Evolutionary conservation across 177 flowering plant genomes (phyloP).

Genomic region (Vitis hybrid): DNA sequence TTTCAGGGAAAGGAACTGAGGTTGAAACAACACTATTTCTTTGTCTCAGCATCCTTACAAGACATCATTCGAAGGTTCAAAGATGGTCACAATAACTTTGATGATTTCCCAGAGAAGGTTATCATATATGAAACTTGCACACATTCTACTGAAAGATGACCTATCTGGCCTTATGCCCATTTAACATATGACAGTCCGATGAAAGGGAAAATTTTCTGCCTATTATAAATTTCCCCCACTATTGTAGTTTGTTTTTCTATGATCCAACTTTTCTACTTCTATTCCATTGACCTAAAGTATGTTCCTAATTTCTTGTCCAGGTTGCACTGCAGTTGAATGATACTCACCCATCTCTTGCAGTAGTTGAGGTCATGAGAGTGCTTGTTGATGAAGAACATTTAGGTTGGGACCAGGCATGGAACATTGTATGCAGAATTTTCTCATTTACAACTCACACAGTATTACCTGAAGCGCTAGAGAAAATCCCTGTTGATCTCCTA

Average conservation of each 20-base stretch:
- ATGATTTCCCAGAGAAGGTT: constrained; percentile 53
- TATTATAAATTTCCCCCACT: not conserved
- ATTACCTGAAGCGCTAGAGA: constrained; percentile 52
- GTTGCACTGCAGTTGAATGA: constrained; percentile 63
- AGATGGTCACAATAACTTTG: constrained; percentile 41
- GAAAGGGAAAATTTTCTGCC: not conserved
- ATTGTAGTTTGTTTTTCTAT: not conserved
- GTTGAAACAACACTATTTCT: constrained; percentile 66
- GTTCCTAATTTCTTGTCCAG: constrained; percentile 23
- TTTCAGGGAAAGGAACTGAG: constrained; percentile 61
- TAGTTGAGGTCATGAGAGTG: constrained; percentile 55
- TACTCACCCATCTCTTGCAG: constrained; percentile 61
- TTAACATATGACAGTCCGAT: not conserved
- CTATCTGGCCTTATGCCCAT: not conserved
- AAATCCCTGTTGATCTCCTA: constrained; percentile 49
- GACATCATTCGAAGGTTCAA: constrained; percentile 62
- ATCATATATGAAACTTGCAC: not conserved
- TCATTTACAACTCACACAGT: constrained; percentile 60
- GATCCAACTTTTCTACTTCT: not conserved
- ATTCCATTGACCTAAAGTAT: not conserved
- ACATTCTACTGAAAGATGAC: not conserved
- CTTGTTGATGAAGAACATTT: constrained; percentile 56
- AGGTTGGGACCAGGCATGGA: constrained; percentile 53
- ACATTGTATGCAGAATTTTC: constrained; percentile 40
- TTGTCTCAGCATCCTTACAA: constrained; percentile 57